Conservation (phyloP, 192 early-diverging fungal genomes). For the Entomortierella lignicola region DNA sequence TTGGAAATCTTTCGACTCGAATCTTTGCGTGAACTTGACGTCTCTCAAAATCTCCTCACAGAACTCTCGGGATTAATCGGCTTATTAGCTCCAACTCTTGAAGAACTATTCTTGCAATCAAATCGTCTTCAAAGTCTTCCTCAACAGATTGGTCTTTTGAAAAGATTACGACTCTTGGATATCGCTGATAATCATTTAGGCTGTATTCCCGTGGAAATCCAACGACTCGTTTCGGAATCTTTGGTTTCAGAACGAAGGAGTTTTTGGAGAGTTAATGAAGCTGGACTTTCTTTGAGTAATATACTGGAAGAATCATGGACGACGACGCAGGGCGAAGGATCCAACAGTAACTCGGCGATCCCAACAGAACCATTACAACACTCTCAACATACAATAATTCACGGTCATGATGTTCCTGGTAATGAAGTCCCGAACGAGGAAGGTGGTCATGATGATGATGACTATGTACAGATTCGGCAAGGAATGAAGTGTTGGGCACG, state of each 20-base stretch:
- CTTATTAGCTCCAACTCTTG: conserved; percentile 25
- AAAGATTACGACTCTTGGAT: conserved; percentile 36
- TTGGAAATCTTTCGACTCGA: conserved; percentile 44
- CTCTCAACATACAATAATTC: background rate
- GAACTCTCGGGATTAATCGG: conserved; percentile 42
- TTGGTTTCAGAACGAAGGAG: conserved; percentile 6
- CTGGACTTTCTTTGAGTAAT: background rate
- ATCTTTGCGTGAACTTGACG: conserved; percentile 40
- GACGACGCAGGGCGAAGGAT: conserved; percentile 12
- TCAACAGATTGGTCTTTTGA: conserved; percentile 37
- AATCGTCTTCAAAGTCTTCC: conserved; percentile 35
- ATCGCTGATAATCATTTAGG: conserved; percentile 46
- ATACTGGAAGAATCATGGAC: background rate
- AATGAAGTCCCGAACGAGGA: conserved; percentile 14
- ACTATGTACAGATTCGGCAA: conserved; percentile 52
- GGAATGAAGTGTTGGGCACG: conserved; percentile 55
- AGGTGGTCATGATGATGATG: conserved; percentile 52
- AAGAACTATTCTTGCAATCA: conserved; percentile 46
- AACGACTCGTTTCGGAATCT: conserved; percentile 43
- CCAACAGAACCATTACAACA: background rate
- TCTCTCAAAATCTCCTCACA: conserved; percentile 40
- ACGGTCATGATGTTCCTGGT: background rate
- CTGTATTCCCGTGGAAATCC: conserved; percentile 51
- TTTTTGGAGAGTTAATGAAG: conserved; percentile 23
- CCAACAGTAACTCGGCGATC: background rate